These are phyloP conservation scores for Betula pendula DNA, from an alignment of 306 rosid species.

Conservation along the genomic window DNA sequence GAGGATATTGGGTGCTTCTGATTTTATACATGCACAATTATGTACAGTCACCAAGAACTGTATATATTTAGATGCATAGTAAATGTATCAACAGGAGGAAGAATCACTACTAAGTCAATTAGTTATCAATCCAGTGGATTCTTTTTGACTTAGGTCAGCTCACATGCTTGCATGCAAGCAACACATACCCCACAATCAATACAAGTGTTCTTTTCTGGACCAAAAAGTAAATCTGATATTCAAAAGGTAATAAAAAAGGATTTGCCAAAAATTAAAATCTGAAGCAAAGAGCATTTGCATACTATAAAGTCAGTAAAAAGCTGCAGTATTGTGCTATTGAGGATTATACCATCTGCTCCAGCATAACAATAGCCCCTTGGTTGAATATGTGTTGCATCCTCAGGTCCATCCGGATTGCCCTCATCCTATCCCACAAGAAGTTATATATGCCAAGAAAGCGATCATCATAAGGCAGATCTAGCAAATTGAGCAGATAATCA, in stretches of 20 bases:
- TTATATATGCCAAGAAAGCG: slow-evolving; percentile 78
- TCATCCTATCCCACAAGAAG: slow-evolving; percentile 99
- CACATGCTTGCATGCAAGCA: background rate
- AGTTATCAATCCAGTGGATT: background rate
- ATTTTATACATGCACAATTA: background rate
- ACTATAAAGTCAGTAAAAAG: slow-evolving; percentile 21
- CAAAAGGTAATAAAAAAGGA: background rate
- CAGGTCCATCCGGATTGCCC: slow-evolving; percentile 95
- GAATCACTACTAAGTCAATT: background rate
- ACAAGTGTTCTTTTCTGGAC: background rate
- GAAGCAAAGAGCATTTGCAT: background rate
- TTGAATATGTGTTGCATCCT: slow-evolving; percentile 98
- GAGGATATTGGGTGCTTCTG: background rate
- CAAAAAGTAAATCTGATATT: background rate
- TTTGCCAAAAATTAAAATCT: background rate
- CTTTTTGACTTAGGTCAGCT: background rate
- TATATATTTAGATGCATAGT: background rate
- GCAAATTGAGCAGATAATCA: slow-evolving; percentile 72
- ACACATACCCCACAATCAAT: background rate
- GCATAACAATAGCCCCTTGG: slow-evolving; percentile 74
- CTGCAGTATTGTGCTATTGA: slow-evolving; percentile 4
- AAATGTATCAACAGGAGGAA: slow-evolving; percentile 7
- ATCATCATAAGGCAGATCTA: slow-evolving; percentile 77
- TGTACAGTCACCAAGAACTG: background rate
- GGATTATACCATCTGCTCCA: slow-evolving; percentile 88